phyloP scores from a whole-genome alignment of 2,329 filamentous ascomycete genomes.

The Clonostachys sp. region DNA sequence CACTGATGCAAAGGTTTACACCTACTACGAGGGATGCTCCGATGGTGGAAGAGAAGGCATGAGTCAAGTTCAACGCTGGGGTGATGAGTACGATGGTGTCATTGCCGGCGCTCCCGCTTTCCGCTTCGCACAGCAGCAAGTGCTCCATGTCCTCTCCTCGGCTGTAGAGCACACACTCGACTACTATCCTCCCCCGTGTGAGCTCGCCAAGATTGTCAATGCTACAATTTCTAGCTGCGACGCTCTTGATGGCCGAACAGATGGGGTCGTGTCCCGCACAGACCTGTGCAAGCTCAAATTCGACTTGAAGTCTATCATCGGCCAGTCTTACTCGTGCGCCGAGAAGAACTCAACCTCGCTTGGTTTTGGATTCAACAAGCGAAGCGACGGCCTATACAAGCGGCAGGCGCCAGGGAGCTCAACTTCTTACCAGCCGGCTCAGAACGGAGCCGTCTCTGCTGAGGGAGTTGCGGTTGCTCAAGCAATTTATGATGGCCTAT shows the following conservation, averaged over 20 bases:
- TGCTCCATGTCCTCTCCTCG: slow-evolving; percentile 28
- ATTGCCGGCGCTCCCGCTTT: slow-evolving; percentile 40
- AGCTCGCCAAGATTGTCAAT: slow-evolving; percentile 46
- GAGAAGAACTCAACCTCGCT: slow-evolving; percentile 13
- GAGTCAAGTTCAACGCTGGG: slow-evolving; percentile 33
- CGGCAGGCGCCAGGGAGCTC: too few species aligned
- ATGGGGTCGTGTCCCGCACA: slow-evolving; percentile 42
- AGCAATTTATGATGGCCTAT: slow-evolving; percentile 23
- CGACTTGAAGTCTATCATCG: slow-evolving; percentile 20
- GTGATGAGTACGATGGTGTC: slow-evolving; percentile 35
- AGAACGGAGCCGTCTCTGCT: slow-evolving; percentile 25
- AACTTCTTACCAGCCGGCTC: slow-evolving; percentile 11
- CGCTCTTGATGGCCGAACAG: slow-evolving; percentile 45
- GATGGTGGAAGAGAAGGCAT: slow-evolving; percentile 44
- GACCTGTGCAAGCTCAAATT: slow-evolving; percentile 26
- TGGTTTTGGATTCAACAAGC: slow-evolving; percentile 17
- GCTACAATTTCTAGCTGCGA: slow-evolving; percentile 50
- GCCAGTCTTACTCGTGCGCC: slow-evolving; percentile 23
- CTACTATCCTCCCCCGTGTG: slow-evolving; percentile 37
- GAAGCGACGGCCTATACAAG: slow-evolving; percentile 5
- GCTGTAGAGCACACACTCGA: slow-evolving; percentile 29
- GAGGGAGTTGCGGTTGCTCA: slow-evolving; percentile 24
- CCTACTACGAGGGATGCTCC: slow-evolving; percentile 47
- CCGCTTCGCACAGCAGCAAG: slow-evolving; percentile 34
- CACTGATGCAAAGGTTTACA: slow-evolving; percentile 26